These are phyloP conservation scores for Ophiostoma sp. DNA, from an alignment of 2,329 filamentous ascomycete species.

Conservation along the genomic window DNA sequence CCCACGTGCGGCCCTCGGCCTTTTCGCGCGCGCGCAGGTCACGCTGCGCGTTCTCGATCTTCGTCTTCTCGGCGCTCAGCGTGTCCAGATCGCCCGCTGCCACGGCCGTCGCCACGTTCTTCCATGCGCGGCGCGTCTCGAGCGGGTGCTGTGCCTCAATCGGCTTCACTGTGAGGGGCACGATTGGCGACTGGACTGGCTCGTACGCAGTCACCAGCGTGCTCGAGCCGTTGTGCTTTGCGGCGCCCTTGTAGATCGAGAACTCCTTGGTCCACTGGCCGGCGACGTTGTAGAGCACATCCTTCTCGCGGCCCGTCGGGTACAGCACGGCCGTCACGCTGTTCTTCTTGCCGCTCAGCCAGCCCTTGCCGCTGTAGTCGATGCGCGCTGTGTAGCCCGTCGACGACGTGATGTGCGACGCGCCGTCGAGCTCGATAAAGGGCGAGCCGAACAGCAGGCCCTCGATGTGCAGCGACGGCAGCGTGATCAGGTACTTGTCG, in stretches of 20 bases:
- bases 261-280: constrained; percentile 89
- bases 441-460: constrained; percentile 80
- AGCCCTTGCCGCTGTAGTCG: constrained; percentile 89
- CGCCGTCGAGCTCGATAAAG: constrained; percentile 84
- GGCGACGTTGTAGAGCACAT: constrained; percentile 70
- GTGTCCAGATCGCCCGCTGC: constrained; percentile 76
- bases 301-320: constrained; percentile 64
- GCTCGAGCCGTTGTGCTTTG: constrained; percentile 39
- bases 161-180: constrained; percentile 64
- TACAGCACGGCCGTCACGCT: constrained; percentile 72
- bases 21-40: constrained; percentile 65
- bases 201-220: constrained; percentile 56
- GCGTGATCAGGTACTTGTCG: constrained; percentile 83
- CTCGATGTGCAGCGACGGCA: constrained; percentile 88
- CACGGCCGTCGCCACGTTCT: constrained; percentile 76
- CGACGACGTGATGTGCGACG: constrained; percentile 78
- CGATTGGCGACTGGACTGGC: constrained; percentile 52
- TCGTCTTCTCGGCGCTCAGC: constrained; percentile 71
- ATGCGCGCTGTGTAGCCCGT: constrained; percentile 84
- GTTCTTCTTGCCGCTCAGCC: constrained; percentile 95
- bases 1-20: constrained; percentile 70
- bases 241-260: constrained; percentile 63
- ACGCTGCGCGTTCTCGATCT: constrained; percentile 87
- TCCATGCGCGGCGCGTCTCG: constrained; percentile 84
- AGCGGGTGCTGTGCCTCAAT: constrained; percentile 77